A percentile compares a stretch with the other conserved stretches of the same genome.
Evolutionary conservation across 2,329 filamentous ascomycete species (phyloP).

Genomic region (Orbilia ellipsospora): DNA sequence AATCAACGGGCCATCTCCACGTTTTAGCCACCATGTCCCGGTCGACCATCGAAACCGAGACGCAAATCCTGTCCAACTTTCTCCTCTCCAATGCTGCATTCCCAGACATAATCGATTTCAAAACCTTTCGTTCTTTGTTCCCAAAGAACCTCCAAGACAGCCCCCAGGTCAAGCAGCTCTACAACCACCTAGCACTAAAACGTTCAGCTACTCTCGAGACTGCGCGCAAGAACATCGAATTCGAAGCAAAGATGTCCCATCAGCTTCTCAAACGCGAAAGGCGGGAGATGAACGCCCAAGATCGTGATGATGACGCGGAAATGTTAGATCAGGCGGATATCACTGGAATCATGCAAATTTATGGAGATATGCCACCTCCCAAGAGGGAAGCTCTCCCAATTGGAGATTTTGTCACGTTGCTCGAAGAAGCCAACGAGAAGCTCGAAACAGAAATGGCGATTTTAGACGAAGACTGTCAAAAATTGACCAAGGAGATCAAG

Average conservation of each 20-base stretch:
- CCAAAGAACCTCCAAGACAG: slow-evolving; percentile 74
- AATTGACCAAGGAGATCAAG: slow-evolving; percentile 71
- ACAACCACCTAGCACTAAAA: slow-evolving; percentile 81
- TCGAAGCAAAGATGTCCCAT: slow-evolving; percentile 73
- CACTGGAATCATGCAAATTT: slow-evolving; percentile 68
- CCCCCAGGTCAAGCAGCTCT: slow-evolving; percentile 76
- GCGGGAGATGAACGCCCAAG: slow-evolving; percentile 67
- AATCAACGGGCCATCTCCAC: not conserved
- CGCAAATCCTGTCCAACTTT: slow-evolving; percentile 79
- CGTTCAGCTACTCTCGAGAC: slow-evolving; percentile 75
- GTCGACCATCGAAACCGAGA: slow-evolving; percentile 68
- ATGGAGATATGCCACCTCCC: slow-evolving; percentile 27
- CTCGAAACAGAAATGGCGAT: slow-evolving; percentile 75
- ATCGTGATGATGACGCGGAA: slow-evolving; percentile 68
- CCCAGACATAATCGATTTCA: slow-evolving; percentile 76
- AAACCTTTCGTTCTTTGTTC: slow-evolving; percentile 81
- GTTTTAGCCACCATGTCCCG: slow-evolving; percentile 70
- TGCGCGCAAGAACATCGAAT: slow-evolving; percentile 70
- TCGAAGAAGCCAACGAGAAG: slow-evolving; percentile 74
- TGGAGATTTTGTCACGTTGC: slow-evolving; percentile 61
- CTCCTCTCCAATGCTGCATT: slow-evolving; percentile 80
- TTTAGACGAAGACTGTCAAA: slow-evolving; percentile 72
- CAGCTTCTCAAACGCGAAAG: slow-evolving; percentile 67
- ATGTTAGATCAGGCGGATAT: slow-evolving; percentile 74
- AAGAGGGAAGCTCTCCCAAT: slow-evolving; percentile 40